Conservation (phyloP, 2,329 filamentous ascomycete species). For the Periconia sp. region DNA sequence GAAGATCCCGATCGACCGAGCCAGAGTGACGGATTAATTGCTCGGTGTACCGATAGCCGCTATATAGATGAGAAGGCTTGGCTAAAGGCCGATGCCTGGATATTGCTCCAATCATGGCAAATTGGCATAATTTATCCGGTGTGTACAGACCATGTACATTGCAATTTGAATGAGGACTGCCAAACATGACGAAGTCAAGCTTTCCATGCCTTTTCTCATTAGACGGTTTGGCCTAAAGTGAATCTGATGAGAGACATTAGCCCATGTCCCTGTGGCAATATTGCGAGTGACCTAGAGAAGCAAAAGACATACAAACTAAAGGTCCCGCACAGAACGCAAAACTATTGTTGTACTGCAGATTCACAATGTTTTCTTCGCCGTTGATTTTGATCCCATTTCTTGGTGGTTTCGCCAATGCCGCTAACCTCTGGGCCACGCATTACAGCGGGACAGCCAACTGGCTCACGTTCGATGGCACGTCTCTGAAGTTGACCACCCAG, state of each 20-base stretch:
- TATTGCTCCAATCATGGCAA: slow-evolving; percentile 6
- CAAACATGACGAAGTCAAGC: not conserved
- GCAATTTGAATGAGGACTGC: slow-evolving; percentile 2
- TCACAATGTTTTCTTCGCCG: slow-evolving; percentile 25
- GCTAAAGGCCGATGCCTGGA: slow-evolving; percentile 2
- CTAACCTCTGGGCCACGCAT: slow-evolving; percentile 32
- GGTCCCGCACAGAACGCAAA: slow-evolving; percentile 1
- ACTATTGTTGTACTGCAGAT: not conserved
- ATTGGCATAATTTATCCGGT: slow-evolving; percentile 16
- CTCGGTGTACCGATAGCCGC: slow-evolving; percentile 1
- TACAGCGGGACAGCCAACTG: slow-evolving; percentile 34
- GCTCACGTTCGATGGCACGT: slow-evolving; percentile 25
- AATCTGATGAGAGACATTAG: not conserved
- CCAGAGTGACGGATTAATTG: slow-evolving; percentile 13
- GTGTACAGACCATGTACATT: slow-evolving; percentile 3
- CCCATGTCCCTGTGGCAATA: slow-evolving; percentile 4
- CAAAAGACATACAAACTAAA: slow-evolving; percentile 2
- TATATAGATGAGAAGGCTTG: not conserved
- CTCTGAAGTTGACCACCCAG: slow-evolving; percentile 22
- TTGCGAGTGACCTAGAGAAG: slow-evolving; percentile 2
- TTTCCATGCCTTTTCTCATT: not conserved
- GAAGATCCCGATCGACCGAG: slow-evolving; percentile 8
- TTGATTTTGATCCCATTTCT: slow-evolving; percentile 28
- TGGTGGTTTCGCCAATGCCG: slow-evolving; percentile 24
- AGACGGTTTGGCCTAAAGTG: slow-evolving; percentile 1